Evolutionary conservation across 2,329 filamentous ascomycete genomes (phyloP).

Genomic region (Talaromyces albobiverticillius): DNA sequence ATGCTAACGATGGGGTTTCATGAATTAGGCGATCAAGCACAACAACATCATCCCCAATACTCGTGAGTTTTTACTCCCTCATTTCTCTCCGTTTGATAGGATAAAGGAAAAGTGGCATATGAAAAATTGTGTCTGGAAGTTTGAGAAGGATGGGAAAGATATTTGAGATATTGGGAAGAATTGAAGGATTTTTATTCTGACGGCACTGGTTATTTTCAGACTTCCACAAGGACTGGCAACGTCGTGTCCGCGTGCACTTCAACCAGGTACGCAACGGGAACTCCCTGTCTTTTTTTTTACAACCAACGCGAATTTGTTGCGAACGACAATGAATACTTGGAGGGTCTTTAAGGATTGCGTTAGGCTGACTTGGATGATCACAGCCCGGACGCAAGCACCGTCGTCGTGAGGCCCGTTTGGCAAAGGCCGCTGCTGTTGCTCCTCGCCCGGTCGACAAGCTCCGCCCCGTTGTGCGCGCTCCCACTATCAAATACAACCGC

Average conservation of each 20-base stretch:
- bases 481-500: constrained; percentile 98
- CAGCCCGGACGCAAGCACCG: constrained; percentile 95
- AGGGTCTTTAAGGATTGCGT: too few relatives aligned
- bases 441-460: constrained; percentile 97
- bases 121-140: neutral
- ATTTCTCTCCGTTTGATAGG: neutral
- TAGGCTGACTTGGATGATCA: constrained; percentile 16
- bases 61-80: constrained; percentile 58
- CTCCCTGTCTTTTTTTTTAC: neutral
- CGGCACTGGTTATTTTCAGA: constrained; percentile 53
- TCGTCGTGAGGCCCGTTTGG: constrained; percentile 84
- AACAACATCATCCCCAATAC: constrained; percentile 98
- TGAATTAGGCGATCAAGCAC: constrained; percentile 90
- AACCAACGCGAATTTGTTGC: neutral
- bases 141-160: constrained; percentile 12
- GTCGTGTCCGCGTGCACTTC: constrained; percentile 98
- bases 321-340: constrained; percentile 1
- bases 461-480: constrained; percentile 94
- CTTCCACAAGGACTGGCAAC: constrained; percentile 99
- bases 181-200: constrained; percentile 16
- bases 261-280: constrained; percentile 76
- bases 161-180: constrained; percentile 17
- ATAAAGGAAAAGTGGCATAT: neutral
- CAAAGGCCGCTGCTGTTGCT: constrained; percentile 92
- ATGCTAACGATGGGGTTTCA: neutral